These are phyloP conservation scores for Xylaria sp. DNA, from an alignment of 2,329 filamentous ascomycete species.

Conservation along the genomic window DNA sequence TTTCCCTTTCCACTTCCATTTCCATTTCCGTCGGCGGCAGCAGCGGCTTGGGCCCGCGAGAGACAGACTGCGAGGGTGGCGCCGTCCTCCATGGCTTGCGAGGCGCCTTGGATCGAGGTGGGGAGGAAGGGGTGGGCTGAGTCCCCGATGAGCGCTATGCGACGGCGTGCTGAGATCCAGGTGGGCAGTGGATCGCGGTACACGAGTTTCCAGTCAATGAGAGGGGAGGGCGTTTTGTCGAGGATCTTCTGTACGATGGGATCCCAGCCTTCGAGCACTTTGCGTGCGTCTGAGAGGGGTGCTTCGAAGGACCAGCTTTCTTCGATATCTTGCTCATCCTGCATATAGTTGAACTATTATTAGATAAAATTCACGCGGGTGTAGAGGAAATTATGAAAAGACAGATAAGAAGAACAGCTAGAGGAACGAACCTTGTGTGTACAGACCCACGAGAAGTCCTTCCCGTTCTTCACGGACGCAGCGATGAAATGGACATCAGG, in stretches of 20 bases:
- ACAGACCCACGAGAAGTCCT: conserved; percentile 66
- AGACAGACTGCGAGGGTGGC: conserved; percentile 59
- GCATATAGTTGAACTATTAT: background rate
- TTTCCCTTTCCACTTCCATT: background rate
- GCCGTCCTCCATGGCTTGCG: conserved; percentile 63
- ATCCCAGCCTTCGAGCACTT: conserved; percentile 49
- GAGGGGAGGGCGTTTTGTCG: conserved; percentile 50
- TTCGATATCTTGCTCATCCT: conserved; percentile 48
- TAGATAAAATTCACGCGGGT: background rate
- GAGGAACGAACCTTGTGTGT: conserved; percentile 57
- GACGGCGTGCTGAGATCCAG: conserved; percentile 55
- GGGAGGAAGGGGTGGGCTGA: conserved; percentile 63
- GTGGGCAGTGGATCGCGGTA: conserved; percentile 54
- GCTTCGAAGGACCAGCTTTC: conserved; percentile 43
- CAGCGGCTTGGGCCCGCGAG: conserved; percentile 46
- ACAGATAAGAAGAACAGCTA: background rate
- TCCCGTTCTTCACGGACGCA: conserved; percentile 63
- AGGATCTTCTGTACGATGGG: conserved; percentile 56
- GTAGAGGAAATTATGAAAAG: background rate
- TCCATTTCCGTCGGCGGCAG: background rate
- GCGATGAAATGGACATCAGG: conserved; percentile 64
- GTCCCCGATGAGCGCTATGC: conserved; percentile 60
- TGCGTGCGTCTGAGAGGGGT: conserved; percentile 45
- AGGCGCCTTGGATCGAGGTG: conserved; percentile 60
- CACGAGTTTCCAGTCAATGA: conserved; percentile 55